Base-by-base conservation (phyloP, 495 filamentous ascomycete species). In the Aspergillus conjunctus region DNA sequence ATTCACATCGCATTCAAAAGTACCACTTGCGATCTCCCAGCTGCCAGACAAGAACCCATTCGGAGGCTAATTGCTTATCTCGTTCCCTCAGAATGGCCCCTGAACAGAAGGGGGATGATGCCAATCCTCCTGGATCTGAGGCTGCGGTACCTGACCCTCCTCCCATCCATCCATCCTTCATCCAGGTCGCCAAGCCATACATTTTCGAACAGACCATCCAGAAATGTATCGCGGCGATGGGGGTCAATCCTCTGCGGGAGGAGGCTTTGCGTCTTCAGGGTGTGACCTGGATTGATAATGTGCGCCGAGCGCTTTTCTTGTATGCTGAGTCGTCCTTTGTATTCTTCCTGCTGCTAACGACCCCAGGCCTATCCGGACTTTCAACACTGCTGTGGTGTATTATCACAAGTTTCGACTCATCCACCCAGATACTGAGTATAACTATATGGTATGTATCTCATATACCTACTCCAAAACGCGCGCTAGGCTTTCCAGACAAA, bases 361-460 rank as follows among this genome's bases (percentile, higher is more conserved):
- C 57, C n/a, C 31, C 56, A 89, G 87, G 31, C 92, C 92, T 4
- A 85, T 94, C 32, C 86, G 87, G 48, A 96, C 92, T 5, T 96
- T 88, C 69, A 87, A 90, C 64, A 94, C 91, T 0, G 92, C 92
- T 10, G 86, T 85, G 45, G 84, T 87, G 12, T 94, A 94, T 65
- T 96, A 92, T 73, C 92, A 96, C 75, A 89, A 88, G 56, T 96
- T 96, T 68, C 88, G 92, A 20, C 80, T 97, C 34, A 78, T 86
- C 7, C 91, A 93, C 70, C 81, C 86, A 15, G 88, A 90, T 61
- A 83, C 69, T 55, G 89, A 91, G 59, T 92, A 93, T 72, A 81
- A 74, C 59, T 82, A 76, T 61, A 71, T 76, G 64, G 82, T 85
- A 71, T 45, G 66, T 56, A 56, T 17, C 6, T 17, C 6, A 32